phyloP scores from a whole-genome alignment of 2,329 filamentous ascomycete species.

The Falciphora oryzae region DNA sequence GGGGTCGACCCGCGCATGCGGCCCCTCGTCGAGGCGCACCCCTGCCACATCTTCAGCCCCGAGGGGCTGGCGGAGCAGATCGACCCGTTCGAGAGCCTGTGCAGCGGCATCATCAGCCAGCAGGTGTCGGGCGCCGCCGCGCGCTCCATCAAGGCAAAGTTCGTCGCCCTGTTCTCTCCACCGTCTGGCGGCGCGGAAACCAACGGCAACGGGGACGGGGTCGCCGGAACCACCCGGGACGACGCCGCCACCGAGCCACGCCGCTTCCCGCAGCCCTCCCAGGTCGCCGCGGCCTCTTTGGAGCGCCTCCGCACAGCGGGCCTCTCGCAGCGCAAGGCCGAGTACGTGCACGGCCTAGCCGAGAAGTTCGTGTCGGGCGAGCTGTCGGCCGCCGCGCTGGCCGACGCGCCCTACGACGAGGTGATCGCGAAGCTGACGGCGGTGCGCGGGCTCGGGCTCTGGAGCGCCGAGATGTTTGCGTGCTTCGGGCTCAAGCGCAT shows the following conservation, averaged over 20 bases:
- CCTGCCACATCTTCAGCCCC: constrained; percentile 73
- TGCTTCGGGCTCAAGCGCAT: constrained; percentile 90
- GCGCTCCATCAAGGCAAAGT: constrained; percentile 80
- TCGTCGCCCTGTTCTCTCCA: constrained; percentile 64
- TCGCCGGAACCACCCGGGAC: too few species aligned
- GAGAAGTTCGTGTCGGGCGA: constrained; percentile 73
- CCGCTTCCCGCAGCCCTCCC: constrained; percentile 68
- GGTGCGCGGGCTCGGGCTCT: constrained; percentile 79
- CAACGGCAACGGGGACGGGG: constrained; percentile 22
- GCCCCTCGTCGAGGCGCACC: constrained; percentile 65
- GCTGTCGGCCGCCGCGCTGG: constrained; percentile 68
- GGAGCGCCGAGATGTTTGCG: constrained; percentile 98
- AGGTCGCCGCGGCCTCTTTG: constrained; percentile 61
- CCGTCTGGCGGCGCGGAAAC: too few species aligned
- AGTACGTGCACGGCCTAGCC: constrained; percentile 84
- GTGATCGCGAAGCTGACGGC: constrained; percentile 76
- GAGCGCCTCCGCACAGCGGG: constrained; percentile 74
- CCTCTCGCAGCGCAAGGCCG: constrained; percentile 88
- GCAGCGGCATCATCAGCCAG: constrained; percentile 88
- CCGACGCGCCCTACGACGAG: constrained; percentile 77
- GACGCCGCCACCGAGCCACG: constrained; percentile 3
- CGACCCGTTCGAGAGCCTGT: constrained; percentile 80
- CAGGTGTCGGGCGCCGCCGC: constrained; percentile 94
- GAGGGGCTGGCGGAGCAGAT: constrained; percentile 77
- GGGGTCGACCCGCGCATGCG: constrained; percentile 66